A percentile compares a stretch with the other conserved stretches of the same genome.
phyloP scores from a whole-genome alignment of 2,329 filamentous ascomycete genomes.

The Myriosclerotinia scirpicola region DNA sequence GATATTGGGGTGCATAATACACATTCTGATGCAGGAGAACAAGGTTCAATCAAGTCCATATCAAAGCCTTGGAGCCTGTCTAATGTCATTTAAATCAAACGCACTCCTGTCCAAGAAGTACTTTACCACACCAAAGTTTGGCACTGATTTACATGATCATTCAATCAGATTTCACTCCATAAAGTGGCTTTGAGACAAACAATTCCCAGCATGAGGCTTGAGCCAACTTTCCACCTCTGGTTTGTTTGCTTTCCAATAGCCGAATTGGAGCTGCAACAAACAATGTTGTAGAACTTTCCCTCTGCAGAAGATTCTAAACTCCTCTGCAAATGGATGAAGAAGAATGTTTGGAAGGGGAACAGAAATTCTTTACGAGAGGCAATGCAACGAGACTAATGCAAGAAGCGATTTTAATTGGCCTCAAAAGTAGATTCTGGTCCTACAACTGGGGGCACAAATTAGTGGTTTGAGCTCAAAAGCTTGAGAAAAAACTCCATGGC shows the following conservation, averaged over 20 bases:
- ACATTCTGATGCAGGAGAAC: constrained; percentile 12
- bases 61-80: background rate
- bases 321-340: background rate
- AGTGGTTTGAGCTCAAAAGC: constrained; percentile 9
- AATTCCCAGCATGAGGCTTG: constrained; percentile 1
- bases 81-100: background rate
- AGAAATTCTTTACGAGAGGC: background rate
- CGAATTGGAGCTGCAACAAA: constrained; percentile 7
- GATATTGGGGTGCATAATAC: constrained; percentile 11
- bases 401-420: constrained; percentile 1
- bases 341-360: background rate
- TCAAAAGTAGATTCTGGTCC: background rate
- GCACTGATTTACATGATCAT: constrained; percentile 12
- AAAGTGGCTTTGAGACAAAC: constrained; percentile 7
- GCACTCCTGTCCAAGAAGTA: background rate
- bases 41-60: constrained; percentile 16
- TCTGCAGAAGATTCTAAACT: constrained; percentile 7
- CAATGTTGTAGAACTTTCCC: constrained; percentile 20
- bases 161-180: constrained; percentile 9
- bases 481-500: constrained; percentile 3
- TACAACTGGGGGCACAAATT: constrained; percentile 1
- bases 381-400: constrained; percentile 8
- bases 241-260: constrained; percentile 16
- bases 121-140: background rate
- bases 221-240: background rate